phyloP scores from a whole-genome alignment of 805 yeast genomes.

The Sugiyamaella smithiae region DNA sequence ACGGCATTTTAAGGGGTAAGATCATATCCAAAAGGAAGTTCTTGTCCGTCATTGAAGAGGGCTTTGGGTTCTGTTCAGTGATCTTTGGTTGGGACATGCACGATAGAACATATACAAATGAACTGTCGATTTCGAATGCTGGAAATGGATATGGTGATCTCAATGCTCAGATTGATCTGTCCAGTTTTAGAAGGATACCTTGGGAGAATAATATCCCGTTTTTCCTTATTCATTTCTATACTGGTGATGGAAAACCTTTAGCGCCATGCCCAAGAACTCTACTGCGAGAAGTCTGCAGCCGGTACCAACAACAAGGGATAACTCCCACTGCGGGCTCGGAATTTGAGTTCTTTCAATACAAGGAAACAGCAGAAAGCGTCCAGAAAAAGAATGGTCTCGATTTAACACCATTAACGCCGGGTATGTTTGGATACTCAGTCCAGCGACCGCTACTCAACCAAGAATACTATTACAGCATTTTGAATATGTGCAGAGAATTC shows the following conservation, averaged over 20 bases:
- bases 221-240: slow-evolving; percentile 29
- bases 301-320: slow-evolving; percentile 15
- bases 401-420: slow-evolving; percentile 32
- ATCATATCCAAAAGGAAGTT: slow-evolving; percentile 32
- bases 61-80: slow-evolving; percentile 36
- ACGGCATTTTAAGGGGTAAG: slow-evolving; percentile 37
- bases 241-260: slow-evolving; percentile 25
- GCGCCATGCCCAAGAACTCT: slow-evolving; percentile 35
- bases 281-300: slow-evolving; percentile 21
- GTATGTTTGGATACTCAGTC: slow-evolving; percentile 39
- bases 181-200: slow-evolving; percentile 26
- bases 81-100: slow-evolving; percentile 38
- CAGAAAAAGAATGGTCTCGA: slow-evolving; percentile 24
- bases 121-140: slow-evolving; percentile 29
- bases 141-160: slow-evolving; percentile 34
- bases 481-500: slow-evolving; percentile 24
- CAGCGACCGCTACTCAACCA: slow-evolving; percentile 32
- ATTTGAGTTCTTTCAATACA: slow-evolving; percentile 34
- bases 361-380: slow-evolving; percentile 27
- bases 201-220: slow-evolving; percentile 32
- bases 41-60: slow-evolving; percentile 22
- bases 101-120: slow-evolving; percentile 30
- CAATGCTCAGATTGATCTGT: slow-evolving; percentile 29
- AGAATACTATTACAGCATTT: slow-evolving; percentile 30
- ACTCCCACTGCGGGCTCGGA: slow-evolving; percentile 34